A percentile compares a stretch with the other conserved stretches of the same genome.
Evolutionary conservation across 192 early-diverging fungal genomes (phyloP).

Genomic region (Rhizophagus sp.): DNA sequence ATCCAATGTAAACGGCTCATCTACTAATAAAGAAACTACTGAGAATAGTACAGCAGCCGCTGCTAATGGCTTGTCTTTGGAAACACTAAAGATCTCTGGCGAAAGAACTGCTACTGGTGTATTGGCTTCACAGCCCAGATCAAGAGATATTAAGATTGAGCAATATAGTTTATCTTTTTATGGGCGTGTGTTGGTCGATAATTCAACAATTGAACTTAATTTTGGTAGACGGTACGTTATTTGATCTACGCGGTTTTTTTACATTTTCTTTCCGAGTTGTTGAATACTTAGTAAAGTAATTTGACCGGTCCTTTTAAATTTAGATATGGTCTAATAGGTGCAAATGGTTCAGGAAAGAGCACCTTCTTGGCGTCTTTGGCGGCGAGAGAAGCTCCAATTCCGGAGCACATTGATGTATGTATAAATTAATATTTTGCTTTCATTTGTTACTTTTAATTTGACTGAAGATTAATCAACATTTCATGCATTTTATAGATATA

Average conservation of each 20-base stretch:
- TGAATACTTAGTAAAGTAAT: background rate
- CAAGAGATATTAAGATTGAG: conserved; percentile 97
- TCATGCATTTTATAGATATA: conserved; percentile 62
- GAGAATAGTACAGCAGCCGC: conserved; percentile 17
- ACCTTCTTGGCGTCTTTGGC: conserved; percentile 94
- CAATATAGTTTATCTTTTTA: conserved; percentile 91
- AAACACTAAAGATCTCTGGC: conserved; percentile 63
- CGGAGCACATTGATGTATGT: conserved; percentile 90
- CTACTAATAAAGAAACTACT: conserved; percentile 35
- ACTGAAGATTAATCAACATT: background rate
- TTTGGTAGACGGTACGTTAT: conserved; percentile 81
- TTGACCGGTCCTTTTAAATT: no score
- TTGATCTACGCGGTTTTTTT: background rate
- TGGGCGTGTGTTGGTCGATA: conserved; percentile 92
- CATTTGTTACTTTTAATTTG: background rate
- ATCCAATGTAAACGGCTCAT: conserved; percentile 39
- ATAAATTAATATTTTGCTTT: background rate
- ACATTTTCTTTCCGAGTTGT: background rate
- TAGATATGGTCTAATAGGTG: conserved; percentile 88
- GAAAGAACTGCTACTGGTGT: conserved; percentile 93
- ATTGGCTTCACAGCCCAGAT: conserved; percentile 82
- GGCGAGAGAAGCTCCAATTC: conserved; percentile 91
- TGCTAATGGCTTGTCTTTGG: conserved; percentile 50
- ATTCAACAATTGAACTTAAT: conserved; percentile 96
- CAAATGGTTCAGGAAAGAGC: conserved; percentile 94